These are phyloP conservation scores for Macrophomina phaseolina DNA, from an alignment of 2,329 filamentous ascomycete species.

Conservation along the genomic window DNA sequence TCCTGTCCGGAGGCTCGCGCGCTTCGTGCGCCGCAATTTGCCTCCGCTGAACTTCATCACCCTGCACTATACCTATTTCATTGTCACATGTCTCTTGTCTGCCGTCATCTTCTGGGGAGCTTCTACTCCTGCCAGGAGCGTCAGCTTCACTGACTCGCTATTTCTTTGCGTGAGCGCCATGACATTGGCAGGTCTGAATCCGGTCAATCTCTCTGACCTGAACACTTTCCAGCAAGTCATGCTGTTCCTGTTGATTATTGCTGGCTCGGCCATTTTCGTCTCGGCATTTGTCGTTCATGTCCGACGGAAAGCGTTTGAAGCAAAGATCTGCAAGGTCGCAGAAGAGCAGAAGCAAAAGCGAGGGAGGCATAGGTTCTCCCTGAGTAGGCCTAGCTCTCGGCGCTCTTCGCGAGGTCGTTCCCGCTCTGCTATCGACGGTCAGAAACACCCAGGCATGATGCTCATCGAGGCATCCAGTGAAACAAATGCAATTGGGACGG, in stretches of 20 bases:
- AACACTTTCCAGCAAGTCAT: constrained; percentile 72
- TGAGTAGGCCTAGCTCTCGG: constrained; percentile 30
- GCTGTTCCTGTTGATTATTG: constrained; percentile 68
- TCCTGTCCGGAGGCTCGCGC: constrained; percentile 31
- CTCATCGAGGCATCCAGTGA: not conserved
- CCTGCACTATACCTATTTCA: constrained; percentile 71
- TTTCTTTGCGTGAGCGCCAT: constrained; percentile 71
- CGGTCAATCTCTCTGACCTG: constrained; percentile 66
- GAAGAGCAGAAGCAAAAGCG: constrained; percentile 35
- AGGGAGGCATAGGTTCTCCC: constrained; percentile 1
- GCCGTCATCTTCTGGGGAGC: constrained; percentile 67
- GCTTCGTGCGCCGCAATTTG: constrained; percentile 33
- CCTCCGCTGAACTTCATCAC: constrained; percentile 66
- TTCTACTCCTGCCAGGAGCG: constrained; percentile 56
- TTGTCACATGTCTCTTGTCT: constrained; percentile 59
- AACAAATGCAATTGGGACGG: not conserved
- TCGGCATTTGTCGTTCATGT: constrained; percentile 68
- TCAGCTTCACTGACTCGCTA: constrained; percentile 68
- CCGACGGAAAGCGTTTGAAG: constrained; percentile 67
- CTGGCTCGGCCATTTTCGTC: constrained; percentile 72
- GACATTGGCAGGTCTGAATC: constrained; percentile 71
- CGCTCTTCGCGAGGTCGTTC: constrained; percentile 25
- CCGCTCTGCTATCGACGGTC: not conserved
- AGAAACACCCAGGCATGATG: not conserved
- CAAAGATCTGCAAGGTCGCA: constrained; percentile 62